These are phyloP conservation scores for Clathrospora elynae DNA, from an alignment of 2,329 filamentous ascomycete genomes.

Conservation along the genomic window DNA sequence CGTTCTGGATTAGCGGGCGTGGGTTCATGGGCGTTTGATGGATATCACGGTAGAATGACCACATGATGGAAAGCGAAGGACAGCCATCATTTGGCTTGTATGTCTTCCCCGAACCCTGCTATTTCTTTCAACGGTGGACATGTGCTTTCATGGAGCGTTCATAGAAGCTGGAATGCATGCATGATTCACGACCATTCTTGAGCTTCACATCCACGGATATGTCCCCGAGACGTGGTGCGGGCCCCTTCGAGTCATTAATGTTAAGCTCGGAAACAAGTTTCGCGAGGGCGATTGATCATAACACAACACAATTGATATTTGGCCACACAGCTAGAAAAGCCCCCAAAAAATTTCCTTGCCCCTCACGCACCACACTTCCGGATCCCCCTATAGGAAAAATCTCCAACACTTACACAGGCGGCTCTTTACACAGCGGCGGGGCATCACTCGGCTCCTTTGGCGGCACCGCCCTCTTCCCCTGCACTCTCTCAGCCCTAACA, in stretches of 20 bases:
- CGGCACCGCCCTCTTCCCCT: constrained; percentile 35
- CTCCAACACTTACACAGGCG: constrained; percentile 12
- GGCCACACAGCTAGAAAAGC: too few relatives aligned
- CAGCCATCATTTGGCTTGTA: constrained; percentile 6
- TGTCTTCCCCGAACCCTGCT: constrained; percentile 1
- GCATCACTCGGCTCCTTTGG: constrained; percentile 41
- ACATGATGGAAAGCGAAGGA: constrained; percentile 7
- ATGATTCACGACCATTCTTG: too few relatives aligned
- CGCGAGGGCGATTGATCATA: too few relatives aligned
- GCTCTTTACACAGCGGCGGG: constrained; percentile 35
- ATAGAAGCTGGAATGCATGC: too few relatives aligned
- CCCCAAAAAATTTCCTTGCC: too few relatives aligned
- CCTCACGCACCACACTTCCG: neutral
- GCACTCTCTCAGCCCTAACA: constrained; percentile 61
- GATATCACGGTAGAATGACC: constrained; percentile 23
- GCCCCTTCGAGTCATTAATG: too few relatives aligned
- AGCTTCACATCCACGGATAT: too few relatives aligned
- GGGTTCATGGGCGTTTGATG: constrained; percentile 28
- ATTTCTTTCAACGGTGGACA: too few relatives aligned
- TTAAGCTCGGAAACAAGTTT: too few relatives aligned
- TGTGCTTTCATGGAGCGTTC: too few relatives aligned
- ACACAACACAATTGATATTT: too few relatives aligned
- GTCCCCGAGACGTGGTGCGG: too few relatives aligned
- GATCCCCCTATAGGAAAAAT: neutral
- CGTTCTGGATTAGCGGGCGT: constrained; percentile 38